A percentile compares a stretch with the other conserved stretches of the same genome.
Conservation (phyloP, 2,329 filamentous ascomycete species). For the Ceratocystis papillata region DNA sequence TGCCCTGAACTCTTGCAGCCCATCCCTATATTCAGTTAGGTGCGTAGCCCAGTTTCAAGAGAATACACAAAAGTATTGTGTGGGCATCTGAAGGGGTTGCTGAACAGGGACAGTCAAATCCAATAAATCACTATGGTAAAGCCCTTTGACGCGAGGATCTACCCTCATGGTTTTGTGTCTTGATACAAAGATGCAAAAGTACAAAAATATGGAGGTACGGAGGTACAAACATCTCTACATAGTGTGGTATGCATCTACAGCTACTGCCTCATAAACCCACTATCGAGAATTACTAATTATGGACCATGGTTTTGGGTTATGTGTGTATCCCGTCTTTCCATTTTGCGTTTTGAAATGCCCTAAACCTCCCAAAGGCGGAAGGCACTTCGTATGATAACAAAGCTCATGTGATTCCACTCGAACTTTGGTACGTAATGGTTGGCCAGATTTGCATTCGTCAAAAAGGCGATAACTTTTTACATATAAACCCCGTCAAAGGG, state of each 20-base stretch:
- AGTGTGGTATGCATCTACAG: constrained; percentile 1
- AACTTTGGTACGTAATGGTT: too few species aligned
- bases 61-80: not conserved
- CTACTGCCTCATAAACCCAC: not conserved
- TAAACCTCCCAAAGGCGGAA: not conserved
- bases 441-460: too few species aligned
- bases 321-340: constrained; percentile 14
- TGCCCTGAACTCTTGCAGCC: not conserved
- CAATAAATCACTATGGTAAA: constrained; percentile 11
- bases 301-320: not conserved
- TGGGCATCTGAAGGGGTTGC: not conserved
- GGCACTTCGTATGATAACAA: not conserved
- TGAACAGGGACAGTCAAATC: constrained; percentile 1
- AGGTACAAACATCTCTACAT: too few species aligned
- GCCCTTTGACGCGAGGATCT: constrained; percentile 5
- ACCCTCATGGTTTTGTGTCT: not conserved
- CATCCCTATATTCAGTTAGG: constrained; percentile 2
- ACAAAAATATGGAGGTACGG: too few species aligned
- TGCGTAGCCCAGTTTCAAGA: not conserved
- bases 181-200: not conserved
- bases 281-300: not conserved
- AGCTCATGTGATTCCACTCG: too few species aligned
- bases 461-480: too few species aligned
- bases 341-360: not conserved
- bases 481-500: too few species aligned